phyloP scores from a whole-genome alignment of 768 basidiomycete genomes.

The Naematelia aurantialba region DNA sequence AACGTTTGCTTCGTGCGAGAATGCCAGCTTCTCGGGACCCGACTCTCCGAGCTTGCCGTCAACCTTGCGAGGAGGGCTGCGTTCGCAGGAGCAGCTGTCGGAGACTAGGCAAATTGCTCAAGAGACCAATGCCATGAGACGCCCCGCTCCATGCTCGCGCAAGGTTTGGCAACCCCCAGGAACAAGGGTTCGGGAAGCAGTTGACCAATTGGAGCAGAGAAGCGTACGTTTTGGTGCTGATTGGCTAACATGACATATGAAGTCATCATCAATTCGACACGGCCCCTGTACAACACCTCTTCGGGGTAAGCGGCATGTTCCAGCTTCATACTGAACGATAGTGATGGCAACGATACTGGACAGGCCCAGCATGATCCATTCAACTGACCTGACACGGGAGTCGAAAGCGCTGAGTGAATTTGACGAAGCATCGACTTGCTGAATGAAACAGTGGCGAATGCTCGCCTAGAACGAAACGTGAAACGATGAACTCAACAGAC shows the following conservation, averaged over 20 bases:
- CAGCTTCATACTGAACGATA: background rate
- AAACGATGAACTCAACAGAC: background rate
- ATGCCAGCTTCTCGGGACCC: too few relatives aligned
- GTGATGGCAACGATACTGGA: constrained; percentile 1
- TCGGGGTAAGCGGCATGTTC: background rate
- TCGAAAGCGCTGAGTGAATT: constrained; percentile 16
- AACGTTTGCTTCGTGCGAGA: too few relatives aligned
- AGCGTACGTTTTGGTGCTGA: background rate
- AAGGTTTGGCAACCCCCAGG: background rate
- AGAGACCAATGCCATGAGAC: background rate
- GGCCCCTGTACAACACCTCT: background rate
- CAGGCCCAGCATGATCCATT: constrained; percentile 6
- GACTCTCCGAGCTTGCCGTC: too few relatives aligned
- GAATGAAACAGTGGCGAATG: constrained; percentile 11
- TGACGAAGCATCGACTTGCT: background rate
- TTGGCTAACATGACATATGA: background rate
- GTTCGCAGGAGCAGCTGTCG: too few relatives aligned
- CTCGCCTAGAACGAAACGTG: constrained; percentile 1
- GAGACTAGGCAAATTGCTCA: too few relatives aligned
- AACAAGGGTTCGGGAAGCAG: constrained; percentile 1
- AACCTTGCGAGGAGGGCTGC: too few relatives aligned
- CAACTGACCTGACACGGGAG: constrained; percentile 9
- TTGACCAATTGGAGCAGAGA: constrained; percentile 4
- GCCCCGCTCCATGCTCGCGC: background rate
- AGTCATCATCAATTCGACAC: background rate